Base-by-base conservation (phyloP, 2,329 filamentous ascomycete genomes). In the Colletotrichum salicis region DNA sequence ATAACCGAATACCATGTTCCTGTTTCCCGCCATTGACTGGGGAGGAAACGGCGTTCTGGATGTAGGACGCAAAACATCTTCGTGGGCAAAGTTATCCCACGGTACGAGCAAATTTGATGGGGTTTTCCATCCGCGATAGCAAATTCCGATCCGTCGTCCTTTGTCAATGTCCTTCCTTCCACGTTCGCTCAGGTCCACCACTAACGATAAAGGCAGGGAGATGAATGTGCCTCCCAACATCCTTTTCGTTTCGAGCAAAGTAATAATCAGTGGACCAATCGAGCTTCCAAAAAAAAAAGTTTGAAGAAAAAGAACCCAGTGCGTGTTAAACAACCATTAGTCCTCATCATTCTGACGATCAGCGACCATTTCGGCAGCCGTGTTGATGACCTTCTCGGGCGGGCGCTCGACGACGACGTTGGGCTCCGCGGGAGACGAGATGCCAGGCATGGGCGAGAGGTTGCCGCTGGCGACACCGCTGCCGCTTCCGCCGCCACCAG, bases 271-370 rank as follows among this genome's bases (percentile, higher is more conserved):
- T 15, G 22, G 13, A 31, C 5, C 19, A 41, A 24, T 29, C 7
- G 35, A 57, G 27, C 19, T 22, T 12, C 22, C 22, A 35, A 57
- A 29, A 6, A 35, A 57, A 29, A 6, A 8, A 48, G 7, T 11
- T 31, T 31, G 3, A 11, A 4, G 52, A 41, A 41, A 19, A 41
- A 19, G 37, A 41, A 19, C 37, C 37, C 37, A 41, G 37, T 41
- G 5, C 3, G 5, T 41, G 37, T 8, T 19, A 37, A 2, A 41
- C 37, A 19, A 41, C 3, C n/a, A 19, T 75, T 80, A 87, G 72
- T 88, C 86, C 76, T 88, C 86, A 63, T 88, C 86, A 12, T 85
- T 84, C 48, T 87, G 83, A 77, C 87, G 87, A 71, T 88, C 86
- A 4, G 84, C 85, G 3, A 88, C 84, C 79, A 85, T 82, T 71